Evolutionary conservation across 306 rosid species (phyloP).

Genomic region (Cucurbita ficifolia): DNA sequence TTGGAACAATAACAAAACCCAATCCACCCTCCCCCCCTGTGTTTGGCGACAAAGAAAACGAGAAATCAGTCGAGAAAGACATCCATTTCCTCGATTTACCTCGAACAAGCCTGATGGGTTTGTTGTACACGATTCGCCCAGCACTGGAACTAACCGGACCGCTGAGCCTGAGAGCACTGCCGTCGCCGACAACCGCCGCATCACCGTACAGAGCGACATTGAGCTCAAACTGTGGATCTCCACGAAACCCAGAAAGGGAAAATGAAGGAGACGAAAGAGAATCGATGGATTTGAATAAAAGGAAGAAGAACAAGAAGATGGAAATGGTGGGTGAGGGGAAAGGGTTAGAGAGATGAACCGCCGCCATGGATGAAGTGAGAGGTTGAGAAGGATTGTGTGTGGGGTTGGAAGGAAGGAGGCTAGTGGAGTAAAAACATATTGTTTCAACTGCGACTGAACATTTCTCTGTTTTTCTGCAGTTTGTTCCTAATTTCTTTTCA

Average conservation of each 20-base stretch:
- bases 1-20: constrained; percentile 61
- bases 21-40: constrained; percentile 38
- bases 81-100: constrained; percentile 37
- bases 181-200: constrained; percentile 51
- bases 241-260: constrained; percentile 40
- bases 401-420: not conserved
- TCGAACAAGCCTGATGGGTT: constrained; percentile 46
- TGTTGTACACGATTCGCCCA: constrained; percentile 51
- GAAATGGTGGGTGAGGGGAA: constrained; percentile 13
- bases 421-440: constrained; percentile 30
- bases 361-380: constrained; percentile 49
- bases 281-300: constrained; percentile 32
- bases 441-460: not conserved
- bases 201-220: constrained; percentile 44
- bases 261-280: constrained; percentile 33
- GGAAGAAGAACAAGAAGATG: constrained; percentile 15
- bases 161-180: constrained; percentile 37
- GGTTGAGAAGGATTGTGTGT: constrained; percentile 27
- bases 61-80: constrained; percentile 61
- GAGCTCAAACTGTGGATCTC: constrained; percentile 39
- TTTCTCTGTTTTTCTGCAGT: not conserved
- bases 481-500: not conserved
- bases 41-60: constrained; percentile 36
- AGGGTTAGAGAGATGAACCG: constrained; percentile 20
- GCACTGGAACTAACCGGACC: constrained; percentile 16